Base-by-base conservation (phyloP, 2,329 filamentous ascomycete species). In the Fusarium fracticaudum region DNA sequence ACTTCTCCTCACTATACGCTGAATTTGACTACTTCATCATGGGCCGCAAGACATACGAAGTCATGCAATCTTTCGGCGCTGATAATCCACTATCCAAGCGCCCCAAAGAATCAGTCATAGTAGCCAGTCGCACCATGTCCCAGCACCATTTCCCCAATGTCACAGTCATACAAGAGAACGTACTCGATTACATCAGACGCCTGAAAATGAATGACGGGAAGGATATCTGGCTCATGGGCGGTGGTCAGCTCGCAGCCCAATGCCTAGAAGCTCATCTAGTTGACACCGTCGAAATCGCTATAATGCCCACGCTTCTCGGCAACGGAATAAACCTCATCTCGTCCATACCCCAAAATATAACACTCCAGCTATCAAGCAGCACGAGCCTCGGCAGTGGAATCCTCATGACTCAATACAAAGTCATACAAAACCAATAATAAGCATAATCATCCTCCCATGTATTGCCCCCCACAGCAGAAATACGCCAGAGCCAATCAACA, bases 201-300 rank as follows among this genome's bases (percentile, higher is more conserved):
- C 47, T 80, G 4, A 81, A 80, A 45, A 54, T 33, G 2, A n/a
- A 59, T 14, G 44, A 60, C 1, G 77, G 74, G 1, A 78, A 76
- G 53, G 76, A 82, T 41, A 78, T 83, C 11, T 84, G 82, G 82
- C 73, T 83, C 2, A 82, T 83, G 79, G 82, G 82, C 12, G 82
- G 82, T 1, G 79, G 78, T 1, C 60, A 71, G 47, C 69, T 84
- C 26, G 80, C 78, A 31, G 62, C 74, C 15, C 59, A 71, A n/a
- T 79, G 78, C 35, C 61, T 83, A 11, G 70, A 76, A 15, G 78
- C 77, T 11, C 75, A 77, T 8, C 55, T 83, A 31, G 63, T 84
- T 24, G 80, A 83, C 33, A 65, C 72, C 1, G 60, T 83, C 7
- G 82, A 83, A 68, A 70, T 64, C 13, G 78, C 77, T 5, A 37